Evolutionary conservation across 108 stramenopile genomes (phyloP), one percentile per base, ranked within the genome.

Genomic region (Cyclotella sp.): DNA sequence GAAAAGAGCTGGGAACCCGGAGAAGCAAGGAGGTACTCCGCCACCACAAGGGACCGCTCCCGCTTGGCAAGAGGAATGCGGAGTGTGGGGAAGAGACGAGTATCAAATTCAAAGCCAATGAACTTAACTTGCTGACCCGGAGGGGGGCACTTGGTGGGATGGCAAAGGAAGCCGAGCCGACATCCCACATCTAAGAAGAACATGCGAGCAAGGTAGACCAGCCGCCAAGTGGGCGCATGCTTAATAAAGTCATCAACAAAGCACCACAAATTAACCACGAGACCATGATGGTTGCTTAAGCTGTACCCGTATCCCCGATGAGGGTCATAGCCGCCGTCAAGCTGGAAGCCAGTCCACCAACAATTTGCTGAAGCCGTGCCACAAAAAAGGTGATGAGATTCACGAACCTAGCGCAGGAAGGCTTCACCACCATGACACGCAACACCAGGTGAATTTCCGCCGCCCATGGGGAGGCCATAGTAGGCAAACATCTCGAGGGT

Each of bases 311-410:
- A 61, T 29, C 60, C 60, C 15, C 34, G 2, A 1, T n/a, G 29
- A 1, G 60, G 60, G 12, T 61, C 60, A 21, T 61, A 61, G 5
- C 60, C 60, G 0, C 30, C 60, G 34, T 34, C 30, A 3, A 15
- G 60, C 19, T 39, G 60, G 14, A 61, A 61, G 1, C 60, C 60
- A 2, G 30, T 61, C 60, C 60, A 61, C 30, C 60, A 61, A 30
- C 60, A 61, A 13, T 61, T 61, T 13, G 34, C 34, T 2, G 8
- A 7, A 1, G 30, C 30, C 14, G 2, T 13, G 0, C 30, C 60
- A 9, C 14, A 30, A 14, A 61, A 61, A 1, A 61, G 2, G 14
- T 61, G 60, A 12, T 61, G 60, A 34, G 30, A 34, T 39, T 61
- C 29, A 14, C 60, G 30, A 1, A 61, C 30, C 12, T 34, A 30